These are phyloP conservation scores for Panicum hallii DNA, from an alignment of 202 grass and related monocot species.

Conservation along the genomic window DNA sequence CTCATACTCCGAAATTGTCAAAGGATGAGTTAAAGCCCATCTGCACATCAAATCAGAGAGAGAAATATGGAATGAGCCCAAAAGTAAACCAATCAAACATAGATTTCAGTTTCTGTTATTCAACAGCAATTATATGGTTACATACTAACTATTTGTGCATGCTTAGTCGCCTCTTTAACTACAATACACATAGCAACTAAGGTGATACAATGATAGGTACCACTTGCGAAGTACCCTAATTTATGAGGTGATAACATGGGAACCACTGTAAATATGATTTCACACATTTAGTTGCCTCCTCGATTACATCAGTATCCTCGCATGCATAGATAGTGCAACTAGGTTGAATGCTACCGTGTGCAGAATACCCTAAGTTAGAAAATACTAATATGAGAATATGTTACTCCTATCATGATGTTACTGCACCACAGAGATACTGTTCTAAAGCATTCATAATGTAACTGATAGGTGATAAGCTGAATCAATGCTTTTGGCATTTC, in stretches of 20 bases:
- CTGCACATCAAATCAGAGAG: conserved; percentile 48
- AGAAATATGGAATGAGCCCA: conserved; percentile 23
- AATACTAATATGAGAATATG: neutral
- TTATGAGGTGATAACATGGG: conserved; percentile 28
- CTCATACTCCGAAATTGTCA: conserved; percentile 84
- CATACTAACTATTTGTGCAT: neutral
- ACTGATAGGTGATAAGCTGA: conserved; percentile 17
- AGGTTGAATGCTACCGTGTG: neutral
- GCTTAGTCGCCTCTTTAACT: conserved; percentile 23
- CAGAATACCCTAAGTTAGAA: neutral
- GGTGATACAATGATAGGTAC: conserved; percentile 11
- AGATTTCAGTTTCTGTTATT: conserved; percentile 31
- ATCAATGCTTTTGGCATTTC: conserved; percentile 19
- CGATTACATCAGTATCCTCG: neutral
- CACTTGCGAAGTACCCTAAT: neutral
- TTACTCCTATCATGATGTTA: neutral
- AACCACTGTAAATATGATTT: neutral
- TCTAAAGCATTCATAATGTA: neutral
- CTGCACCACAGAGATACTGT: neutral
- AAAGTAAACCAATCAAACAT: conserved; percentile 31
- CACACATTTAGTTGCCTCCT: neutral
- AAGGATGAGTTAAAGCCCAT: conserved; percentile 91
- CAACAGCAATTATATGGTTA: conserved; percentile 31
- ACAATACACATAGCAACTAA: conserved; percentile 25
- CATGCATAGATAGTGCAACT: neutral